Evolutionary conservation across 2,329 filamentous ascomycete genomes (phyloP).

Genomic region (Zymoseptoria ardabiliae): DNA sequence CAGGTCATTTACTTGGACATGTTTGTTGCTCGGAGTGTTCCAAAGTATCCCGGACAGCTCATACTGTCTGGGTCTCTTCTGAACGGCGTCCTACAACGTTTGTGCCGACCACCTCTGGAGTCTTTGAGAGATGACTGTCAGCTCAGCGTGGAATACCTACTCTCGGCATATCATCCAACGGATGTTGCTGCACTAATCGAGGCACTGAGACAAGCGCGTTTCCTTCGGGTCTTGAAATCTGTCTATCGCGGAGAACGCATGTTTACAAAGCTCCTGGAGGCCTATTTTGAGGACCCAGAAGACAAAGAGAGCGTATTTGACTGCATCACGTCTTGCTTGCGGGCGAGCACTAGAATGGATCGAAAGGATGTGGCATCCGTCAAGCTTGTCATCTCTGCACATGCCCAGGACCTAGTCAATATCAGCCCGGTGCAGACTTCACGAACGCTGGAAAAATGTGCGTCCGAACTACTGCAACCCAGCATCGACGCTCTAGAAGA

Average conservation of each 20-base stretch:
- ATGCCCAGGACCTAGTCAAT: slow-evolving; percentile 59
- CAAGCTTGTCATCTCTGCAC: slow-evolving; percentile 56
- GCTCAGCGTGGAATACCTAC: slow-evolving; percentile 89
- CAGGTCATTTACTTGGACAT: slow-evolving; percentile 96
- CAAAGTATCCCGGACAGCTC: slow-evolving; percentile 94
- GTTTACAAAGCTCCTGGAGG: slow-evolving; percentile 68
- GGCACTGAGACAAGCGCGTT: slow-evolving; percentile 69
- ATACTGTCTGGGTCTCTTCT: slow-evolving; percentile 81
- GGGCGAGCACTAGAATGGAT: slow-evolving; percentile 54
- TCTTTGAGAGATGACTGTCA: slow-evolving; percentile 89
- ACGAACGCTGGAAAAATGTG: slow-evolving; percentile 53
- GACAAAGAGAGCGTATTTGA: slow-evolving; percentile 70
- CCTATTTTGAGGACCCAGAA: slow-evolving; percentile 77
- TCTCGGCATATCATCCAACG: slow-evolving; percentile 87
- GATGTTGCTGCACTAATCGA: slow-evolving; percentile 70
- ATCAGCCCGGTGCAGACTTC: slow-evolving; percentile 62
- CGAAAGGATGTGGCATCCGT: slow-evolving; percentile 68
- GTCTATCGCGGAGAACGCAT: slow-evolving; percentile 74
- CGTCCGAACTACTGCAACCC: slow-evolving; percentile 57
- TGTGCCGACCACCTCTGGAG: slow-evolving; percentile 75
- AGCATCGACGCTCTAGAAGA: slow-evolving; percentile 57
- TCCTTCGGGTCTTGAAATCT: slow-evolving; percentile 86
- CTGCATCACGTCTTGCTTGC: slow-evolving; percentile 69
- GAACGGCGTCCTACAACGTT: slow-evolving; percentile 68
- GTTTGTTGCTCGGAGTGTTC: slow-evolving; percentile 92